Evolutionary conservation across 2,329 filamentous ascomycete genomes (phyloP), one percentile per base, ranked within the genome.

Genomic region (Calonectria henricotiae): DNA sequence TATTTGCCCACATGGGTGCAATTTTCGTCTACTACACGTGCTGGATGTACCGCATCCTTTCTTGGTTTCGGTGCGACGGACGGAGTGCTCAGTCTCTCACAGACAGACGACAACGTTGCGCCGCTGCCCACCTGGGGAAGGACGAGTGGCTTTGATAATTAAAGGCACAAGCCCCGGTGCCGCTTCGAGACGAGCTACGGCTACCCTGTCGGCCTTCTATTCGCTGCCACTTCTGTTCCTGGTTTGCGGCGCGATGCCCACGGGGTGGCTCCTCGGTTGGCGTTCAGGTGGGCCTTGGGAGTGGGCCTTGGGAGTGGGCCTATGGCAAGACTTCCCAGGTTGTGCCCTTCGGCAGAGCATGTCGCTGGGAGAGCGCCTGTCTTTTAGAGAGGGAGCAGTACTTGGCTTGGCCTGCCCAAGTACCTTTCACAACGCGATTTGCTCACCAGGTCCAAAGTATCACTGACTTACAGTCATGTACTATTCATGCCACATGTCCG

Each of bases 141-240:
- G 37, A 55, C 54, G 65, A 68, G 73, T 69, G 74, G 71, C 47
- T 51, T 46, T 68, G 69, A 72, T 76, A 72, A 75, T 79, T 75
- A 79, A 79, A 78, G 77, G 78, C 72, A 62, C 73, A 70, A 74
- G 72, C 73, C 71, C 65, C 67, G 64, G 71, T 73, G 73, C 70
- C 75, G 69, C 73, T 63, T 69, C 73, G 71, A 80, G 78, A 78
- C 71, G 69, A 73, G 73, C 76, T 77, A 78, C 70, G 65, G 68
- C 69, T 62, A 30, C 54, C 70, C 67, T 74, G 71, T 70, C 25
- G 47, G 60, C 47, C 65, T 55, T 62, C 68, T 67, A 79, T 77
- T 75, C 73, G 75, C 68, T 49, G 54, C 54, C 51, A 68, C 37
- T 37, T 70, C 67, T 67, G 76, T 78, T 76, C 76, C 76, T 78